Evolutionary conservation across 2,329 filamentous ascomycete genomes (phyloP).

Genomic region (Westerdykella aurantiaca): DNA sequence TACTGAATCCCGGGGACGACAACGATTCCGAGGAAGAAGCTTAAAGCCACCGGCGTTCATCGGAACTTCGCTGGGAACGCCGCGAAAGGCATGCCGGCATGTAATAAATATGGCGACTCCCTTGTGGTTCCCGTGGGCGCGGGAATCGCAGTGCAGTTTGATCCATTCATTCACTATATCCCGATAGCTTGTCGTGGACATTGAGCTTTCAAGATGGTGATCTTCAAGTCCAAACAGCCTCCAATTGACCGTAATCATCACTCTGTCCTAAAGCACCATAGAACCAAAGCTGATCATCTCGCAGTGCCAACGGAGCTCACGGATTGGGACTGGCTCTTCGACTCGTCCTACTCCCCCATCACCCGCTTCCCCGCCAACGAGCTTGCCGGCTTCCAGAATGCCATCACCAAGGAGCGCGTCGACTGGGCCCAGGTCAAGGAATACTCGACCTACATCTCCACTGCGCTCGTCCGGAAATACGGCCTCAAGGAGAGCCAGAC

Average conservation of each 20-base stretch:
- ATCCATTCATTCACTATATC: neutral
- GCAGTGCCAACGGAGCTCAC: slow-evolving; percentile 51
- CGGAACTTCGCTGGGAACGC: neutral
- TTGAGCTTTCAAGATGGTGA: slow-evolving; percentile 25
- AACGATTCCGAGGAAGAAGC: slow-evolving; percentile 3
- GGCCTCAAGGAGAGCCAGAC: slow-evolving; percentile 52
- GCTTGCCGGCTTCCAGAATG: slow-evolving; percentile 54
- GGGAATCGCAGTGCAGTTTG: neutral
- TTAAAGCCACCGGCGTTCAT: neutral
- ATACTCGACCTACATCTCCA: slow-evolving; percentile 55
- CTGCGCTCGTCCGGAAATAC: slow-evolving; percentile 53
- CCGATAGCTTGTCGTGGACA: neutral
- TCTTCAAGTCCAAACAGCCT: slow-evolving; percentile 41
- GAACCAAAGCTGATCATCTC: too few species aligned
- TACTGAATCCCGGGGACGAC: slow-evolving; percentile 16
- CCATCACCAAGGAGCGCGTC: slow-evolving; percentile 53
- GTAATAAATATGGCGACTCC: neutral
- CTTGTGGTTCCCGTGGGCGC: neutral
- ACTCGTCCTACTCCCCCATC: slow-evolving; percentile 50
- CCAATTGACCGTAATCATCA: slow-evolving; percentile 34
- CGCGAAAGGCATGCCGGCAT: neutral
- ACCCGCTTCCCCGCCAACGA: slow-evolving; percentile 34
- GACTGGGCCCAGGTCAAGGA: slow-evolving; percentile 54
- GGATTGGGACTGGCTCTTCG: slow-evolving; percentile 59
- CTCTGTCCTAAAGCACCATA: neutral